phyloP scores from a whole-genome alignment of 495 filamentous ascomycete genomes.

The Podospora pseudopauciseta region DNA sequence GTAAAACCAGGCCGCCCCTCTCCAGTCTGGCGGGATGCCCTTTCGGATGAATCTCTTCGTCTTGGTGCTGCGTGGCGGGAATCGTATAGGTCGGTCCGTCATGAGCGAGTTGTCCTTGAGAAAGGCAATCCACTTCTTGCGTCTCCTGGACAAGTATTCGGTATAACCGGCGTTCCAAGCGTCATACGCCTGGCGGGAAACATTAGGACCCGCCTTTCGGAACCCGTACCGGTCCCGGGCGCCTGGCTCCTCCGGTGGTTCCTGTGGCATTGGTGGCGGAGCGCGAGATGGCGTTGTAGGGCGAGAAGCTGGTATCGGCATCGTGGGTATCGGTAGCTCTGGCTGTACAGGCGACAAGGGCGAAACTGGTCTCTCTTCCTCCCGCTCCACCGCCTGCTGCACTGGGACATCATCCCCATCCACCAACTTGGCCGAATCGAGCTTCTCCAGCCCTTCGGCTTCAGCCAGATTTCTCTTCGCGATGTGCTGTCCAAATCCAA shows the following conservation, averaged over 20 bases:
- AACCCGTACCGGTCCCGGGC: slow-evolving; percentile 87
- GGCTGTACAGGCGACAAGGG: slow-evolving; percentile 1
- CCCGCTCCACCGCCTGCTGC: not conserved
- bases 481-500: slow-evolving; percentile 30
- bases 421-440: slow-evolving; percentile 32
- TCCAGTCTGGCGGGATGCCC: slow-evolving; percentile 90
- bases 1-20: slow-evolving; percentile 94
- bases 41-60: slow-evolving; percentile 89
- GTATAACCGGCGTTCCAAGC: slow-evolving; percentile 72
- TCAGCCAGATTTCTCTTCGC: slow-evolving; percentile 17
- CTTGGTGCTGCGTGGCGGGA: slow-evolving; percentile 75
- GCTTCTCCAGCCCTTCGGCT: slow-evolving; percentile 24
- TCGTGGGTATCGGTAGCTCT: not conserved
- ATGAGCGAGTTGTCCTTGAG: slow-evolving; percentile 72
- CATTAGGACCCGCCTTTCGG: slow-evolving; percentile 77
- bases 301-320: slow-evolving; percentile 2
- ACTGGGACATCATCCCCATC: slow-evolving; percentile 24
- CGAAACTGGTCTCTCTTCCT: slow-evolving; percentile 6
- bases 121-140: slow-evolving; percentile 75
- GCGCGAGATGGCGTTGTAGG: slow-evolving; percentile 22
- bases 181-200: slow-evolving; percentile 74
- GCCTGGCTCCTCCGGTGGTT: slow-evolving; percentile 32
- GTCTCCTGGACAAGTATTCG: slow-evolving; percentile 62
- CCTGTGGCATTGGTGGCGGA: slow-evolving; percentile 20
- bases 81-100: slow-evolving; percentile 65